phyloP scores from a whole-genome alignment of 352 stramenopile genomes.

The Pythium diclinum region DNA sequence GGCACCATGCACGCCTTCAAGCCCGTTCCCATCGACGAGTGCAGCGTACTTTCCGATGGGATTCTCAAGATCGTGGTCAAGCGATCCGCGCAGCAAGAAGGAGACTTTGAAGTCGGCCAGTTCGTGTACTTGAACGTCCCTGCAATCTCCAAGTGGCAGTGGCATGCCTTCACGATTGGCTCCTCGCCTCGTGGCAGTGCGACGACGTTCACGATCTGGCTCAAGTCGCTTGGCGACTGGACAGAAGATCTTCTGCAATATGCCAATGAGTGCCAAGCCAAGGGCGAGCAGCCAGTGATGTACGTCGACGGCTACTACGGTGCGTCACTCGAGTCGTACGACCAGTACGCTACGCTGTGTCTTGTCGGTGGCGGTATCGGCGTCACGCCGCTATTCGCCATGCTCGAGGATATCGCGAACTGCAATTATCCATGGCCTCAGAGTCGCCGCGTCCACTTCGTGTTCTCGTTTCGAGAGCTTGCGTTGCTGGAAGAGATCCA shows the following conservation, averaged over 20 bases:
- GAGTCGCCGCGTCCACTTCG: constrained; percentile 21
- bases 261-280: constrained; percentile 27
- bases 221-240: constrained; percentile 47
- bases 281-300: constrained; percentile 21
- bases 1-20: constrained; percentile 21
- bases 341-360: constrained; percentile 23
- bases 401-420: constrained; percentile 37
- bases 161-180: constrained; percentile 48
- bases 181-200: constrained; percentile 34
- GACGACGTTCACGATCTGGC: constrained; percentile 32
- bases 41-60: constrained; percentile 20
- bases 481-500: constrained; percentile 37
- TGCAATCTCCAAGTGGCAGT: constrained; percentile 45
- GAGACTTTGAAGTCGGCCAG: constrained; percentile 33
- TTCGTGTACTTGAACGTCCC: constrained; percentile 49
- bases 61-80: constrained; percentile 38
- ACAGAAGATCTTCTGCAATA: constrained; percentile 33
- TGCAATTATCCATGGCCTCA: constrained; percentile 52
- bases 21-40: constrained; percentile 31
- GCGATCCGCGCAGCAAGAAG: constrained; percentile 6
- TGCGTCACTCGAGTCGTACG: constrained; percentile 31
- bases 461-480: constrained; percentile 37
- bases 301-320: constrained; percentile 49
- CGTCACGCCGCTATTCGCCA: constrained; percentile 37
- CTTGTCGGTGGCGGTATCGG: constrained; percentile 40